Percentiles rank a stretch among this genome's conserved stretches.
Evolutionary conservation across 2,329 filamentous ascomycete genomes (phyloP).

Genomic region (Saccharata proteae): DNA sequence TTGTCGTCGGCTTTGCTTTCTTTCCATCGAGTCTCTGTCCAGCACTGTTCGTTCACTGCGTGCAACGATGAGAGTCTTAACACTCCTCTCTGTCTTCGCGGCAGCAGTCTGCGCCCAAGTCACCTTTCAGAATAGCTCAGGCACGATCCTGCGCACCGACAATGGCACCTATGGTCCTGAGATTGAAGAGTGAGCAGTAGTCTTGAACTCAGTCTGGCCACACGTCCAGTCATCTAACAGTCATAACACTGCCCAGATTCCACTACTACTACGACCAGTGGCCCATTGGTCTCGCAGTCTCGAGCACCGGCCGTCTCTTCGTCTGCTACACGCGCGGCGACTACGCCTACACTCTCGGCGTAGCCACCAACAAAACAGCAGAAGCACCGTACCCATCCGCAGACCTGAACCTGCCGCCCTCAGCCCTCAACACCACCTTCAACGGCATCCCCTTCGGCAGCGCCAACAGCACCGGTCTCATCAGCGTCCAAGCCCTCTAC

Average conservation of each 20-base stretch:
- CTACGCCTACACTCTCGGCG: conserved; percentile 36
- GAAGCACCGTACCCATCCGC: conserved; percentile 35
- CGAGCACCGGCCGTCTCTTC: conserved; percentile 36
- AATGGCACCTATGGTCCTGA: conserved; percentile 36
- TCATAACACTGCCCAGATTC: no score
- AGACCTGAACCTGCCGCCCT: conserved; percentile 32
- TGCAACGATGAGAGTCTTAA: no score
- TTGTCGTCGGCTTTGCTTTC: no score
- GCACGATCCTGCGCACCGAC: conserved; percentile 28
- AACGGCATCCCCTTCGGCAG: conserved; percentile 35
- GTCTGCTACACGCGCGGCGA: conserved; percentile 37
- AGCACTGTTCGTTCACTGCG: no score
- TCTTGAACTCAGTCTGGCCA: conserved; percentile 34
- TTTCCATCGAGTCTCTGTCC: no score
- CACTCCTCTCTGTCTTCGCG: neutral
- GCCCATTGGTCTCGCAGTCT: conserved; percentile 38
- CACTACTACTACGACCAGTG: conserved; percentile 38
- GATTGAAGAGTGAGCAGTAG: conserved; percentile 38
- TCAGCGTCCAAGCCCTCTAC: conserved; percentile 40
- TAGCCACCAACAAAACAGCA: conserved; percentile 34
- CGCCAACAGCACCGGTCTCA: conserved; percentile 31
- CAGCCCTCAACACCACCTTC: conserved; percentile 29
- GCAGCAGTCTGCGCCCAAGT: neutral
- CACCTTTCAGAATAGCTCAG: conserved; percentile 6
- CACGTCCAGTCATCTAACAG: no score